Percentiles rank a stretch among this genome's conserved stretches.
Evolutionary conservation across 2,329 filamentous ascomycete genomes (phyloP).

Genomic region (Nemania sp.): DNA sequence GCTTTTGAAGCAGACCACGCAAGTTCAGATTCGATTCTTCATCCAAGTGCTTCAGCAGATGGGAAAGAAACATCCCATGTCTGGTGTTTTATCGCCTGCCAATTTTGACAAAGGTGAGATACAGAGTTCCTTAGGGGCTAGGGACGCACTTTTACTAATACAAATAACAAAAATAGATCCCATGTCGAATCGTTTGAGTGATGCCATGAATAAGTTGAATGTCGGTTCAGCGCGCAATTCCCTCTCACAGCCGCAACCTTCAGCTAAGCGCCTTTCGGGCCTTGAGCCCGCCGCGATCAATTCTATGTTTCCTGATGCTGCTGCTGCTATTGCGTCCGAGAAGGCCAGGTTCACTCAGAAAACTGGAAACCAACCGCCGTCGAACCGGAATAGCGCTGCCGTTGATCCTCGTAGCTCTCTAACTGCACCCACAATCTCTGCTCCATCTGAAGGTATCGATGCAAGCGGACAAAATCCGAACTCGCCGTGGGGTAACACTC

Average conservation of each 20-base stretch:
- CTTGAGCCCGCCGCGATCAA: conserved; percentile 94
- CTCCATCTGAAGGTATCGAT: conserved; percentile 71
- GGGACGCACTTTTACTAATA: conserved; percentile 19
- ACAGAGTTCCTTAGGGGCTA: not conserved
- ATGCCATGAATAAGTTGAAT: conserved; percentile 95
- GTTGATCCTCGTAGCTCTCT: conserved; percentile 82
- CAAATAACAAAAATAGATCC: conserved; percentile 73
- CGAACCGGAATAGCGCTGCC: conserved; percentile 90
- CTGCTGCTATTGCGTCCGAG: conserved; percentile 97
- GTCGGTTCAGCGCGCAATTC: conserved; percentile 90
- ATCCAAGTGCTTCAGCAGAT: conserved; percentile 99
- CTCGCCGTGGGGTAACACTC: conserved; percentile 80
- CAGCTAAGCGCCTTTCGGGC: conserved; percentile 92
- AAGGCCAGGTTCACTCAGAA: conserved; percentile 98
- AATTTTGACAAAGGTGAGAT: conserved; percentile 93
- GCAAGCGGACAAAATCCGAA: conserved; percentile 74
- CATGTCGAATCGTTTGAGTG: conserved; percentile 94
- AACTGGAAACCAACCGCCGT: conserved; percentile 88
- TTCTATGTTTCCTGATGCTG: conserved; percentile 98
- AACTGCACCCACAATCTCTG: conserved; percentile 79
- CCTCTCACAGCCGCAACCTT: conserved; percentile 80
- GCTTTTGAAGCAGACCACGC: conserved; percentile 95
- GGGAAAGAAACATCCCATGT: conserved; percentile 98
- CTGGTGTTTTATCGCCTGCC: conserved; percentile 90
- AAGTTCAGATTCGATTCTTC: conserved; percentile 99